Percentiles rank a stretch among this genome's conserved stretches.
These are phyloP conservation scores for Pseudogymnoascus sp. DNA, from an alignment of 2,329 filamentous ascomycete genomes.

Conservation along the genomic window DNA sequence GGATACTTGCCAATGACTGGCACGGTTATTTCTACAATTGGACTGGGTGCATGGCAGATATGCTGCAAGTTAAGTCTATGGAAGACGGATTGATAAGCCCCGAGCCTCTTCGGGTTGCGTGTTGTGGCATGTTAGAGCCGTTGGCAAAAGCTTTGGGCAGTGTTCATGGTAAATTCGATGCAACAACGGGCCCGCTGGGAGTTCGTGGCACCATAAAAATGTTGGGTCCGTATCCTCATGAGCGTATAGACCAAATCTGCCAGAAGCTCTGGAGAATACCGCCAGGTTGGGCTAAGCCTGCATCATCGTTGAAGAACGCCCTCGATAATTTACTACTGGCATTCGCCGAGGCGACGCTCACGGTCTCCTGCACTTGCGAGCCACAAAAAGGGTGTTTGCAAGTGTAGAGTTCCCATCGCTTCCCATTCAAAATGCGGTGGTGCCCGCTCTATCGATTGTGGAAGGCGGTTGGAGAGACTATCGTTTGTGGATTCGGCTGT, in stretches of 20 bases:
- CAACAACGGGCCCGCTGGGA: neutral
- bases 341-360: neutral
- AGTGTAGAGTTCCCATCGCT: too few species aligned
- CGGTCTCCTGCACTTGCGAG: neutral
- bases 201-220: neutral
- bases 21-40: neutral
- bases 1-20: neutral
- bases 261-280: neutral
- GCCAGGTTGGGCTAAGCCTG: neutral
- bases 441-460: neutral
- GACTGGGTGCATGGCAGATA: neutral
- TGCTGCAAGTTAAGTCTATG: neutral
- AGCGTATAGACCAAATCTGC: neutral
- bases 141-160: neutral
- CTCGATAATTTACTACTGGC: neutral
- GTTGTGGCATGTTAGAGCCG: neutral
- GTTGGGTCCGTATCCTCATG: neutral
- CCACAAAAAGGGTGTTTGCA: neutral
- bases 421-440: neutral
- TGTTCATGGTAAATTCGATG: neutral
- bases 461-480: neutral
- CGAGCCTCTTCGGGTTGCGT: neutral
- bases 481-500: neutral
- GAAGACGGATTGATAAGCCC: neutral
- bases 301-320: neutral